Base-by-base conservation (phyloP, 805 yeast genomes). In the Starmerella riodocensis region DNA sequence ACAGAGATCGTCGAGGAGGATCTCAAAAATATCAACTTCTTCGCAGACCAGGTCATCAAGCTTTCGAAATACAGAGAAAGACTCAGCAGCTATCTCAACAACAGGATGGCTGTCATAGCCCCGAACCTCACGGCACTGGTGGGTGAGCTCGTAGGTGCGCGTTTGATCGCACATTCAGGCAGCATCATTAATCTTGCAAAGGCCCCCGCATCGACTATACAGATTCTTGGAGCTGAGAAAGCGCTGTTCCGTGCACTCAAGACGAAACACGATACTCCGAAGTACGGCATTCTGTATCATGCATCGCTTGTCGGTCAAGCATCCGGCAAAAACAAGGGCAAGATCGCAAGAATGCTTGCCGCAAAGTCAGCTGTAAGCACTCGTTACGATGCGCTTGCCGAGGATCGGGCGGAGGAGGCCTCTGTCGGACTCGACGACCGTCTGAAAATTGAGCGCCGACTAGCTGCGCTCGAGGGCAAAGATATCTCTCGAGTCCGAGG, bases 41-140 rank as follows among this genome's bases (percentile, higher is more conserved):
- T 91, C 54, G 98, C 98, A 52, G 91, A 82, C 46, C 97, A 91
- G 67, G 88, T 91, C 59, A 88, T 88, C 53, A 95, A 83, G 62
- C 83, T 91, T 61, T 78, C 97, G 48, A 83, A 84, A 49, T 91
- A 91, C 74, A 78, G 98, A 69, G 96, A 86, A 68, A 94, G 85
- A 65, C 70, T 91, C 53, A 80, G 94, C 43, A 80, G 81, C 67
- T 91, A 91, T 63, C 70, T 91, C 56, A 72, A 82, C 30, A 73
- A 93, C 45, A 81, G 97, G 69, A 91, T 91, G 98, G 85, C 83
- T 66, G 96, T 97, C 37, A 88, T 91, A 67, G 98, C 98, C 48
- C 98, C 98, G 60, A 91, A 91, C 64, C 71, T 88, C 60, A 85
- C 96, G 36, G 78, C 91, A 35, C 73, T 91, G 53, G 94, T 91